Base-by-base conservation (phyloP, 371 early-diverging fungal species). In the Pancytospora philotis region DNA sequence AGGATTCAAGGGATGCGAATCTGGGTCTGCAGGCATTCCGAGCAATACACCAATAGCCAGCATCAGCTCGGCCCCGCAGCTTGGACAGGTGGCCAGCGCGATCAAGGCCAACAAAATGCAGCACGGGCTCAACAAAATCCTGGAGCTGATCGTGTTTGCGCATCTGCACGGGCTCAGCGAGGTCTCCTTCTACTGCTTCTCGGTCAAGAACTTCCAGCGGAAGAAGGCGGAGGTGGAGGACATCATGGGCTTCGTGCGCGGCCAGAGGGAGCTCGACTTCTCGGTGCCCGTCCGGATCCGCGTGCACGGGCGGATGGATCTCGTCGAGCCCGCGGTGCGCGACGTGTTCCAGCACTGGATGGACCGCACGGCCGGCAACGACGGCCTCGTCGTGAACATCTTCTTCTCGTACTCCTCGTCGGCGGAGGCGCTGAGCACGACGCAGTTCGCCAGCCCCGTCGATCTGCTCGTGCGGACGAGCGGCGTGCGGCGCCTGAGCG, bases 101-200 rank as follows among this genome's bases (percentile, higher is more conserved):
- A n/a, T n/a, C n/a, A 45, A 32, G 38, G 52, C 58, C 30, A 41
- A 13, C 0, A 68, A 32, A 41, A 38, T 56, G 27, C 61, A 69
- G 22, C 13, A n/a, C 2, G 79, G 79, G n/a, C 52, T 72, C 2
- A 35, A 58, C 1, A 71, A 71, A 45, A 59, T 72, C 35, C 27
- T 51, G 28, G 36, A 90, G 87, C 86, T 89, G 1, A 80, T 94
- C 2, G 87, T 90, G 49, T 84, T 88, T 74, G 91, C 91, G 68
- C 84, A 90, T 80, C 79, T 86, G 25, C 81, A 93, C 35, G 91
- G 91, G 1, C 80, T 95, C 41, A 82, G 85, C 71, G 86, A 85
- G 6, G 91, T 95, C 16, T 90, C 91, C n/a, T 89, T 93, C 8
- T 98, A 88, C 83, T 95, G 93, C 3, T 95, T 96, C 80, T 88